Base-by-base conservation (phyloP, 2,329 filamentous ascomycete species). In the Verticillium albo-atrum region DNA sequence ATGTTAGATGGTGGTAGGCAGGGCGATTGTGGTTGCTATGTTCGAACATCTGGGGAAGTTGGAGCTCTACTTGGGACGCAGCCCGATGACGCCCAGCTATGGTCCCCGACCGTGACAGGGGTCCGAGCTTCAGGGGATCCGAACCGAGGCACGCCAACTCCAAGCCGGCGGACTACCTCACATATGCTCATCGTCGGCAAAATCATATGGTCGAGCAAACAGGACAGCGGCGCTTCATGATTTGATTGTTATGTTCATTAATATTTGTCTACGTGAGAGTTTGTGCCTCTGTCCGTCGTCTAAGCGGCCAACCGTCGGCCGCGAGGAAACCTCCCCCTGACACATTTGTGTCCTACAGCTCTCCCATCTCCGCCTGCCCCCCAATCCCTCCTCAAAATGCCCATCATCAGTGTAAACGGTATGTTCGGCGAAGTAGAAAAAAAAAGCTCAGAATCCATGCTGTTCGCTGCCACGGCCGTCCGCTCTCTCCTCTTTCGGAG, bases 201-300 rank as follows among this genome's bases (percentile, higher is more conserved):
- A 6, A 25, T 23, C 54, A 17, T 25, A 58, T 27, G 30, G 23
- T 55, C 6, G 23, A 50, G 28, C 20, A 53, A 35, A 61, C 58
- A 23, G 20, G 32, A 50, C 47, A 54, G 55, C 42, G 30, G 28
- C n/a, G 37, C 47, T 56, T 58, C 52, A 42, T 68, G n/a, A 15
- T 55, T 56, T 58, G 59, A 62, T 27, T 53, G 70, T 58, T 60
- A 60, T 72, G 64, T 72, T 73, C 72, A 70, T 74, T 72, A 74
- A 70, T 72, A 72, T 71, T 70, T 73, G 68, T 74, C 66, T 73
- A 74, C 71, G 69, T 67, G 61, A 65, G 57, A 60, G 60, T 62
- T 65, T 62, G 60, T 62, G 55, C 59, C 60, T 59, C 58, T 34
- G 58, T 63, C 60, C 60, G 57, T 60, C 58, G 52, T 63, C 62